A percentile compares a stretch with the other conserved stretches of the same genome.
phyloP scores from a whole-genome alignment of 2,329 filamentous ascomycete genomes.

The Phoma sp. region DNA sequence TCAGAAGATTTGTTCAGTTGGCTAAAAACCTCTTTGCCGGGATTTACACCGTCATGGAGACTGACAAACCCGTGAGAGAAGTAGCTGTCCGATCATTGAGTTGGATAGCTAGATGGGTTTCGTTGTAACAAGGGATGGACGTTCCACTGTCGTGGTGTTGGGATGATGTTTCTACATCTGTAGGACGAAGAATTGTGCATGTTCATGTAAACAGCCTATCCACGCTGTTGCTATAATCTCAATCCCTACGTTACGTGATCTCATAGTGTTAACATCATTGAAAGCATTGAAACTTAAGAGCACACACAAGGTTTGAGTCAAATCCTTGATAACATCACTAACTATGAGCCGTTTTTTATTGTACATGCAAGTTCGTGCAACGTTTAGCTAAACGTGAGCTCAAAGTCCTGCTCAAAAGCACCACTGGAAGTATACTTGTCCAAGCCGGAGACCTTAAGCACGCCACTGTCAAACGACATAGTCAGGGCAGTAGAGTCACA shows the following conservation, averaged over 20 bases:
- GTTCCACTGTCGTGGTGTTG: slow-evolving; percentile 3
- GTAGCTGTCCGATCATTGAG: background rate
- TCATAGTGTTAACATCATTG: too few species aligned
- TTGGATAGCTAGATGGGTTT: slow-evolving; percentile 8
- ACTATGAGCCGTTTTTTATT: too few species aligned
- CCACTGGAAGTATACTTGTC: slow-evolving; percentile 56
- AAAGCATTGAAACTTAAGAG: too few species aligned
- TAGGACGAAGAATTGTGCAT: background rate
- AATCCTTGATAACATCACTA: background rate
- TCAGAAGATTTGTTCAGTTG: too few species aligned
- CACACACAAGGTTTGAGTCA: background rate
- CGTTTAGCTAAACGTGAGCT: slow-evolving; percentile 40
- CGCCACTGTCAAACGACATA: slow-evolving; percentile 35
- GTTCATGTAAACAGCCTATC: background rate
- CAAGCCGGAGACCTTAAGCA: slow-evolving; percentile 59
- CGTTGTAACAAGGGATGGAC: background rate
- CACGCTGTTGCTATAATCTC: too few species aligned
- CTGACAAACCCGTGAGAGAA: background rate
- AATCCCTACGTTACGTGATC: too few species aligned
- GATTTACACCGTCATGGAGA: background rate
- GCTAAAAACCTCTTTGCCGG: background rate
- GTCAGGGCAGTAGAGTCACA: background rate
- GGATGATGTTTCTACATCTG: background rate
- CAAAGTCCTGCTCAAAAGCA: slow-evolving; percentile 64
- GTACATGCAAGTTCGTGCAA: background rate